phyloP scores from a whole-genome alignment of 345 rosid species.

The Salix brachista region DNA sequence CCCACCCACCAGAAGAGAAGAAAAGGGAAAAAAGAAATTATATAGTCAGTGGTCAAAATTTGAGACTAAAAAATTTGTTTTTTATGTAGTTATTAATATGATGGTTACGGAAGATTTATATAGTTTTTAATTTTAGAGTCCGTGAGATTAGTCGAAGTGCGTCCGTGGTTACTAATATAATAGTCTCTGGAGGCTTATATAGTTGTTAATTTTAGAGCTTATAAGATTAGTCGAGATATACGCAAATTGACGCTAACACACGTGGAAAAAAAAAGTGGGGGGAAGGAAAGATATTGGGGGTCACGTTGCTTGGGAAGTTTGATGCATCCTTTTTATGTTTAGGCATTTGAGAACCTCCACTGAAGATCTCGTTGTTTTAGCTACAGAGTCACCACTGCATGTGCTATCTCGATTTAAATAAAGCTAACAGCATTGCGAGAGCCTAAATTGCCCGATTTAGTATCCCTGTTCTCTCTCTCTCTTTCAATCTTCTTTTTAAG shows the following conservation, averaged over 20 bases:
- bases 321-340: background rate
- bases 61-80: rapidly evolving
- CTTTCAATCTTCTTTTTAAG: no score
- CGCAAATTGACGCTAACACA: rapidly evolving
- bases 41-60: no score
- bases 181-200: no score
- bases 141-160: no score
- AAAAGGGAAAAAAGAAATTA: no score
- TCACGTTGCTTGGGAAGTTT: background rate
- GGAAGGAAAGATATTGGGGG: background rate
- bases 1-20: no score
- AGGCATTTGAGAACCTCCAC: conserved; percentile 1
- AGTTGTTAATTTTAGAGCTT: no score
- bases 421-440: background rate
- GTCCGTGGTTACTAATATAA: no score
- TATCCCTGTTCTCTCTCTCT: background rate
- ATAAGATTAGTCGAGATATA: rapidly evolving
- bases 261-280: no score
- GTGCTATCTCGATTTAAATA: background rate
- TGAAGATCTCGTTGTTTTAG: background rate
- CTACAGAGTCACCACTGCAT: background rate
- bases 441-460: background rate
- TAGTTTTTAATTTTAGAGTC: no score
- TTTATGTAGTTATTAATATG: no score
- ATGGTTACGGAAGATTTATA: rapidly evolving